Percentiles rank a stretch among this genome's conserved stretches.
Conservation (phyloP, 495 filamentous ascomycete genomes). For the Penicillium pancosmium region DNA sequence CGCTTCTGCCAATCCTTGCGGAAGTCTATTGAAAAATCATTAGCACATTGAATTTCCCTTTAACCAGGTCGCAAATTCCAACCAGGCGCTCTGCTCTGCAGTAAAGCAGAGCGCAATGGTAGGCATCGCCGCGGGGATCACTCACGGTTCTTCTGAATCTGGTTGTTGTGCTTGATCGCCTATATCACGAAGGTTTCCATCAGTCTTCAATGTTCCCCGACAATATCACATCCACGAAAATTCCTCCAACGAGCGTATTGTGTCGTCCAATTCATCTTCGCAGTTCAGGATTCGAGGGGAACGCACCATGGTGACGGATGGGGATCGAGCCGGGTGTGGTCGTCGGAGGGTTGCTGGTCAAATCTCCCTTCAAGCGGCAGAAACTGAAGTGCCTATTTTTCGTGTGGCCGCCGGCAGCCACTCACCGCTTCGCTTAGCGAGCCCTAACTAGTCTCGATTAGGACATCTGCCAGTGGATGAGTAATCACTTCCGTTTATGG, state of each 20-base stretch:
- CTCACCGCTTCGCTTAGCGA: constrained; percentile 54
- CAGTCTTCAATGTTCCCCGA: constrained; percentile 29
- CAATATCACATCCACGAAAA: constrained; percentile 2
- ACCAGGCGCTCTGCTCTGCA: background rate
- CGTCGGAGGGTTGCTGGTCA: constrained; percentile 57
- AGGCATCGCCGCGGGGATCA: constrained; percentile 25
- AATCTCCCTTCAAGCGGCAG: constrained; percentile 44
- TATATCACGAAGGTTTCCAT: constrained; percentile 42
- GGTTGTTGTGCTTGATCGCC: constrained; percentile 99
- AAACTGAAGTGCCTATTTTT: constrained; percentile 44
- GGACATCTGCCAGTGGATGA: constrained; percentile 28
- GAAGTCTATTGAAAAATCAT: constrained; percentile 71
- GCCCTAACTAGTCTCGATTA: constrained; percentile 42
- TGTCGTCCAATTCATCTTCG: constrained; percentile 19
- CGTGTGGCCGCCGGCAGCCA: constrained; percentile 47
- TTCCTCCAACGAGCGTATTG: constrained; percentile 14
- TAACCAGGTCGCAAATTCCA: constrained; percentile 20
- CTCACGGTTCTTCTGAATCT: constrained; percentile 96
- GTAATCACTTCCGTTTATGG: constrained; percentile 13
- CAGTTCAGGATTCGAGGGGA: constrained; percentile 22
- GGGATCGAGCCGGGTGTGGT: constrained; percentile 60
- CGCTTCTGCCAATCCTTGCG: constrained; percentile 99
- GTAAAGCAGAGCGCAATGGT: constrained; percentile 8
- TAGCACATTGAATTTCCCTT: constrained; percentile 25
- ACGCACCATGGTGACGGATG: constrained; percentile 68